A percentile compares a stretch with the other conserved stretches of the same genome.
phyloP scores from a whole-genome alignment of 495 filamentous ascomycete genomes.

The Bacidia gigantensis region DNA sequence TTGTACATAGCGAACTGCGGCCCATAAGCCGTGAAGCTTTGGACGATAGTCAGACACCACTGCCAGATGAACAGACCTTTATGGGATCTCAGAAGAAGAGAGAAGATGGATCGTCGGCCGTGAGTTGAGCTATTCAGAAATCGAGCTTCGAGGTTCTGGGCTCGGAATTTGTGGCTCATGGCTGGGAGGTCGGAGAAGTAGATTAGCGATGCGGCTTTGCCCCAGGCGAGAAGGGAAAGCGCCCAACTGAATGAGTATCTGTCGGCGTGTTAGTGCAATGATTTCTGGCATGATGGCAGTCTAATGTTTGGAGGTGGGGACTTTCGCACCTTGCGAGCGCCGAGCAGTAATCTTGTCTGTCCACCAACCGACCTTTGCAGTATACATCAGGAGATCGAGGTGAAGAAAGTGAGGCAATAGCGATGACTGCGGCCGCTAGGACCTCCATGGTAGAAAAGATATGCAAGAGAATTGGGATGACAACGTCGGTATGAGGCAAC shows the following conservation, averaged over 20 bases:
- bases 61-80: background rate
- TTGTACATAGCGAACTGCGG: constrained; percentile 58
- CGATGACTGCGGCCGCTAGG: background rate
- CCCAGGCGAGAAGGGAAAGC: background rate
- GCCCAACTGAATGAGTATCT: background rate
- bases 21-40: constrained; percentile 46
- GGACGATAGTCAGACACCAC: constrained; percentile 23
- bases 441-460: background rate
- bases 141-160: background rate
- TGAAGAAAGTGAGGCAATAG: background rate
- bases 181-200: background rate
- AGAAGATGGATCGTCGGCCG: background rate
- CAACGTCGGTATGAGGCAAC: too few relatives aligned
- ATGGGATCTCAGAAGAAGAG: background rate
- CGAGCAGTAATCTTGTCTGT: background rate
- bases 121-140: background rate
- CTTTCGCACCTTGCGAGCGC: background rate
- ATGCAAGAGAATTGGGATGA: background rate
- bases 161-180: background rate
- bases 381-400: background rate
- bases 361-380: background rate
- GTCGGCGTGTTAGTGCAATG: background rate
- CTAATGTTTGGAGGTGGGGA: background rate
- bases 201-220: background rate
- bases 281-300: too few relatives aligned